Evolutionary conservation across 257 asterid species (phyloP).

Genomic region (Ehretia macrophylla): DNA sequence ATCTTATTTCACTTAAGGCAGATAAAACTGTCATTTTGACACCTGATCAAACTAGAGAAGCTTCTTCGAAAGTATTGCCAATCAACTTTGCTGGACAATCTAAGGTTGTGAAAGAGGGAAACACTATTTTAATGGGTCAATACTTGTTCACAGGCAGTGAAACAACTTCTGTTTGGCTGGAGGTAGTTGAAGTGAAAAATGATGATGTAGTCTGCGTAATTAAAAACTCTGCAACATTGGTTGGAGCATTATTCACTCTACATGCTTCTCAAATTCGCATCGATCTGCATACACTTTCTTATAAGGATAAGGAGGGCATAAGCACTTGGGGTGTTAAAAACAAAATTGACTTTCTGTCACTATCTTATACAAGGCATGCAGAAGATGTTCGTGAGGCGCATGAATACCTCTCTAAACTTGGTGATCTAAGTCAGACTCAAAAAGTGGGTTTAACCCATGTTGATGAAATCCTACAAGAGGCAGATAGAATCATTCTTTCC

Average conservation of each 20-base stretch:
- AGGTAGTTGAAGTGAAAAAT: too few species aligned
- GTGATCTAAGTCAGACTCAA: constrained; percentile 79
- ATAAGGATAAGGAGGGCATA: constrained; percentile 59
- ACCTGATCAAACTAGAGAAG: constrained; percentile 71
- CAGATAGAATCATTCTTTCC: constrained; percentile 96
- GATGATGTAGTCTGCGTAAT: too few species aligned
- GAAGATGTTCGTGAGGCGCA: constrained; percentile 97
- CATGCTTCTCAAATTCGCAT: too few species aligned
- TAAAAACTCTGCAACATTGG: too few species aligned
- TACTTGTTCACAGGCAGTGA: too few species aligned
- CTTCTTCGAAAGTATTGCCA: constrained; percentile 56
- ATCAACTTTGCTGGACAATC: constrained; percentile 66
- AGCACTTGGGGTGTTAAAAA: constrained; percentile 91
- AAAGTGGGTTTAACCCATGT: constrained; percentile 93
- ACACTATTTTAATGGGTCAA: too few species aligned
- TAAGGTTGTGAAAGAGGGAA: constrained; percentile 53
- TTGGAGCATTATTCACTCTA: too few species aligned
- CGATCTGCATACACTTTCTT: too few species aligned
- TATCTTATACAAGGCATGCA: too few species aligned
- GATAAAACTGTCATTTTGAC: constrained; percentile 60
- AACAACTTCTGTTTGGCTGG: too few species aligned
- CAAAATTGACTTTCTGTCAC: too few species aligned
- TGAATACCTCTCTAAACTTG: constrained; percentile 61
- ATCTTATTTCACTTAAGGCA: constrained; percentile 54
- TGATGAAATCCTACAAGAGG: constrained; percentile 94